Conservation (phyloP, 768 basidiomycete species). For the Lentinula edodes region DNA sequence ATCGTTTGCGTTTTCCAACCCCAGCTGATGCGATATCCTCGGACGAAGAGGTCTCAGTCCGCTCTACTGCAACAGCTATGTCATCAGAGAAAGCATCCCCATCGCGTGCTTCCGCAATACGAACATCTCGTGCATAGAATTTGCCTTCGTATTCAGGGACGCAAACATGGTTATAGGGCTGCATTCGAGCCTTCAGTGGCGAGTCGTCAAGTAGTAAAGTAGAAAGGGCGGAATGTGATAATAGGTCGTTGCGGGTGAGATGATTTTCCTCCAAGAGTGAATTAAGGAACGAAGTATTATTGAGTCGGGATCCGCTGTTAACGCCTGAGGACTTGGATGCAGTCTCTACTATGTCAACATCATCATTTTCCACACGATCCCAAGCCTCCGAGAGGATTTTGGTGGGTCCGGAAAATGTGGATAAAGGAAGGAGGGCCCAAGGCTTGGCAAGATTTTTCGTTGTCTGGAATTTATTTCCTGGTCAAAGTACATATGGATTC, state of each 20-base stretch:
- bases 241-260: neutral
- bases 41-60: neutral
- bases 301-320: neutral
- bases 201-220: slow-evolving; percentile 16
- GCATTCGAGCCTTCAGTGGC: slow-evolving; percentile 29
- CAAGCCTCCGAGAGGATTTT: slow-evolving; percentile 1
- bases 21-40: neutral
- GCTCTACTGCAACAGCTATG: too few species aligned
- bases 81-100: neutral
- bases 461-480: slow-evolving; percentile 46
- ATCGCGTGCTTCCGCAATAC: neutral
- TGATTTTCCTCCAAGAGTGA: neutral
- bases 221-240: slow-evolving; percentile 6
- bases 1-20: neutral
- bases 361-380: neutral
- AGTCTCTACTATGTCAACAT: neutral
- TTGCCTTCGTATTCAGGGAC: slow-evolving; percentile 41
- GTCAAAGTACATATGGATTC: neutral
- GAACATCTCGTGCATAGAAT: slow-evolving; percentile 18
- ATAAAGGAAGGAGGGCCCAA: slow-evolving; percentile 40
- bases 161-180: slow-evolving; percentile 56
- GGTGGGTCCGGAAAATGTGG: slow-evolving; percentile 7
- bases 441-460: slow-evolving; percentile 74
- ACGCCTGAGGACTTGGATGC: neutral
- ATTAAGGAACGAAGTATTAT: neutral